A percentile compares a stretch with the other conserved stretches of the same genome.
Evolutionary conservation across 805 yeast species (phyloP).

Genomic region (Hanseniaspora guilliermondii): DNA sequence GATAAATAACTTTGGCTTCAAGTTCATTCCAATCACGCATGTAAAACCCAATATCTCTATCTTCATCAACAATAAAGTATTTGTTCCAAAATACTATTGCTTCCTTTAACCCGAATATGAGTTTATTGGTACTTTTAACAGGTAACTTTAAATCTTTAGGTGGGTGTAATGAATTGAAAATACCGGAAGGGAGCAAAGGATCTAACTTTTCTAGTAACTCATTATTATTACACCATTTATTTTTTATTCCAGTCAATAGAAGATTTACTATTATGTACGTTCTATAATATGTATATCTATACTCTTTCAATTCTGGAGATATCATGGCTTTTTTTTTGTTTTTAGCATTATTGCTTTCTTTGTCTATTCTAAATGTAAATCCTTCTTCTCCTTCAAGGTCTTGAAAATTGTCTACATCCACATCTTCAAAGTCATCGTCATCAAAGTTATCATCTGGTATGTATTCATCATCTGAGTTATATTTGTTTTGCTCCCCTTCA

Average conservation of each 20-base stretch:
- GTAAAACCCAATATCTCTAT: conserved; percentile 27
- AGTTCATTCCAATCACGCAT: conserved; percentile 38
- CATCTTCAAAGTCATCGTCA: conserved; percentile 14
- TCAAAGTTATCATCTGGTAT: background rate
- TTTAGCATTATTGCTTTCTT: background rate
- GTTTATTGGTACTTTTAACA: conserved; percentile 42
- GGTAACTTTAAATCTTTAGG: conserved; percentile 29
- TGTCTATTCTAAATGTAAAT: conserved; percentile 8
- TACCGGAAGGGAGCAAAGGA: conserved; percentile 36
- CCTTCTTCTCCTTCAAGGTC: background rate
- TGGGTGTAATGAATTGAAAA: conserved; percentile 40
- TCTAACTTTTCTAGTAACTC: conserved; percentile 32
- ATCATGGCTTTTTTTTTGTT: background rate
- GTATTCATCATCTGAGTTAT: background rate
- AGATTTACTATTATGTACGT: conserved; percentile 1
- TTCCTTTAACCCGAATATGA: conserved; percentile 66
- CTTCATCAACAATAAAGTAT: conserved; percentile 32
- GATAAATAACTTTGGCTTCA: background rate
- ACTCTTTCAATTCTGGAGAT: background rate
- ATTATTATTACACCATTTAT: conserved; percentile 56
- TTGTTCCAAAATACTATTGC: conserved; percentile 51
- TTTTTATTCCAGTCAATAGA: conserved; percentile 52
- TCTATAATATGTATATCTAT: background rate
- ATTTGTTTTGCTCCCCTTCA: background rate
- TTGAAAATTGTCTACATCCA: background rate